phyloP scores from a whole-genome alignment of 2,329 filamentous ascomycete genomes.

The Intubia oerlemansii region DNA sequence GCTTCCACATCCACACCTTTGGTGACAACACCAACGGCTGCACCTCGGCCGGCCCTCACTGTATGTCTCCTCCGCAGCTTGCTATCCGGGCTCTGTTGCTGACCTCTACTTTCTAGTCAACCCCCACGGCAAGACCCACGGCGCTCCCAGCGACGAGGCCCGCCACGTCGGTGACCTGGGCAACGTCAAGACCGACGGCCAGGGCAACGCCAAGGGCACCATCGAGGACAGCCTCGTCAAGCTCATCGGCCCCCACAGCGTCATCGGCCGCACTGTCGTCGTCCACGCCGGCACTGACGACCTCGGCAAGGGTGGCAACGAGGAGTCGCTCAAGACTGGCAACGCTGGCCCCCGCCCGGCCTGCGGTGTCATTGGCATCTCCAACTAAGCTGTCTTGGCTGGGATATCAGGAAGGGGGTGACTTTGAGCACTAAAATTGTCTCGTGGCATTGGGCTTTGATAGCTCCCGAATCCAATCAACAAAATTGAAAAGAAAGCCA shows the following conservation, averaged over 20 bases:
- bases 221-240: conserved; percentile 69
- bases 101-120: conserved; percentile 54
- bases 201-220: conserved; percentile 75
- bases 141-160: conserved; percentile 58
- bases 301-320: conserved; percentile 75
- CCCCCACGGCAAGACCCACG: conserved; percentile 81
- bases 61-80: conserved; percentile 28
- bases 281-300: conserved; percentile 92
- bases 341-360: conserved; percentile 87
- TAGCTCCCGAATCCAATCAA: no score
- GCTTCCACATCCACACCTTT: conserved; percentile 97
- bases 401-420: not conserved
- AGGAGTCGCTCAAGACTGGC: conserved; percentile 96
- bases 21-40: conserved; percentile 99
- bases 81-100: not conserved
- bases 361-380: conserved; percentile 90
- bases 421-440: no score
- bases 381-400: conserved; percentile 13
- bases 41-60: conserved; percentile 95
- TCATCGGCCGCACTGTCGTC: conserved; percentile 90
- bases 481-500: no score
- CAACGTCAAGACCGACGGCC: conserved; percentile 86
- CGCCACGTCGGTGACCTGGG: conserved; percentile 96
- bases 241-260: conserved; percentile 87
- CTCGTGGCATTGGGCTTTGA: no score